A percentile compares a stretch with the other conserved stretches of the same genome.
These are phyloP conservation scores for Brassica nigra DNA, from an alignment of 345 rosid species.

Conservation along the genomic window DNA sequence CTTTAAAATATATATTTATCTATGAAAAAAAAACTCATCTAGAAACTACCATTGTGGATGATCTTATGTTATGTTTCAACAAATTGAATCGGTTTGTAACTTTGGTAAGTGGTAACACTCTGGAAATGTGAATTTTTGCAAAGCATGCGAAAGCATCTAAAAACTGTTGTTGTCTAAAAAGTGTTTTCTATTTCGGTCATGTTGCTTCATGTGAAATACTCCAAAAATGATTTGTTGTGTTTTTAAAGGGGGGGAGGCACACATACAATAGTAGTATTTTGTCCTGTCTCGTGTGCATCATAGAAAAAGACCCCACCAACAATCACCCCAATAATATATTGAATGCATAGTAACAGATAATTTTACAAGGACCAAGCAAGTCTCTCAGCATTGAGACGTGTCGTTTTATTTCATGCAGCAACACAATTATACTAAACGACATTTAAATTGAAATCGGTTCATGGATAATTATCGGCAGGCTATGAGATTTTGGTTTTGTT, in stretches of 20 bases:
- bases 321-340: neutral
- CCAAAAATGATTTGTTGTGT: neutral
- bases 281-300: neutral
- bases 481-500: neutral
- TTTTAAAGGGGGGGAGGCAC: neutral
- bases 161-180: neutral
- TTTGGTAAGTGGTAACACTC: too few relatives aligned
- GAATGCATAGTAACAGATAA: too few relatives aligned
- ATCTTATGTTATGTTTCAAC: too few relatives aligned
- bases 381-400: neutral
- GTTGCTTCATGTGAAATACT: neutral
- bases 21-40: too few relatives aligned
- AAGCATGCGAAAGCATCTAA: neutral
- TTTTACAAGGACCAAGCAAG: too few relatives aligned
- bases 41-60: too few relatives aligned
- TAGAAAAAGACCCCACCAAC: neutral
- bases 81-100: too few relatives aligned
- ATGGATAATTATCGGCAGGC: neutral
- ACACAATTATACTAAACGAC: neutral
- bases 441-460: neutral
- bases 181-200: too few relatives aligned
- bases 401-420: neutral
- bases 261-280: neutral
- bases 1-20: too few relatives aligned
- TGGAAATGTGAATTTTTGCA: too few relatives aligned